Percentiles rank a stretch among this genome's conserved stretches.
Evolutionary conservation across 163 green algal genomes (phyloP).

Genomic region (Scenedesmus sp.): DNA sequence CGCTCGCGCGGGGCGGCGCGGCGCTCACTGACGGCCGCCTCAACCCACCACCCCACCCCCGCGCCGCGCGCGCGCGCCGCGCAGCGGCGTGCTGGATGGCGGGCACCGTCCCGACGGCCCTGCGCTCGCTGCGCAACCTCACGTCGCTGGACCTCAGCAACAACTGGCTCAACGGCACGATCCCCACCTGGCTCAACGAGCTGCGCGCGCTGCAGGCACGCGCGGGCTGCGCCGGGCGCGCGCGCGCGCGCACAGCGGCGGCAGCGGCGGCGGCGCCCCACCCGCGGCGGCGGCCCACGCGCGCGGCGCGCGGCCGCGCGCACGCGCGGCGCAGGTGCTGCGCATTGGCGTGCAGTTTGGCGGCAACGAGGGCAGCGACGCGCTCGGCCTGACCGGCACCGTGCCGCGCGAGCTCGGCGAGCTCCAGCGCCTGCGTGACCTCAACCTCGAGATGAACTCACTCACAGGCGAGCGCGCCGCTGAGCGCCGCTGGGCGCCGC

Average conservation of each 20-base stretch:
- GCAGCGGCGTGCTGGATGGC: constrained; percentile 35
- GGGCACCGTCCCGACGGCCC: background rate
- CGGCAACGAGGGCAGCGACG: constrained; percentile 5
- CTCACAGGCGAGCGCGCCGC: constrained; percentile 9
- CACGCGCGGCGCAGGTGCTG: too few species aligned
- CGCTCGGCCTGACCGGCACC: constrained; percentile 22
- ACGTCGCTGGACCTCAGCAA: constrained; percentile 23
- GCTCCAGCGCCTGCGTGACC: constrained; percentile 12
- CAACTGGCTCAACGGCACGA: constrained; percentile 33
- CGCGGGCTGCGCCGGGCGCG: too few species aligned
- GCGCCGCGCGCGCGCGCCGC: too few species aligned
- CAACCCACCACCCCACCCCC: too few species aligned
- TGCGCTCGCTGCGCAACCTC: constrained; percentile 24
- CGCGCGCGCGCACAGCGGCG: too few species aligned
- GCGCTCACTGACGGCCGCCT: too few species aligned
- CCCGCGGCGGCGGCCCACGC: too few species aligned
- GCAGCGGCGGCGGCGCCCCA: too few species aligned
- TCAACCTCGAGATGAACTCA: constrained; percentile 20
- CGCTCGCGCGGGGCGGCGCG: too few species aligned
- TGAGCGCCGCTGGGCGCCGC: background rate
- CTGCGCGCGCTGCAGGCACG: background rate
- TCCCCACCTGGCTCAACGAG: constrained; percentile 16
- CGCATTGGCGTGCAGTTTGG: constrained; percentile 33
- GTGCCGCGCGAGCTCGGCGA: constrained; percentile 6
- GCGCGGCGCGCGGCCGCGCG: too few species aligned